Base-by-base conservation (phyloP, 2,329 filamentous ascomycete species). In the Corynespora cassiicola region DNA sequence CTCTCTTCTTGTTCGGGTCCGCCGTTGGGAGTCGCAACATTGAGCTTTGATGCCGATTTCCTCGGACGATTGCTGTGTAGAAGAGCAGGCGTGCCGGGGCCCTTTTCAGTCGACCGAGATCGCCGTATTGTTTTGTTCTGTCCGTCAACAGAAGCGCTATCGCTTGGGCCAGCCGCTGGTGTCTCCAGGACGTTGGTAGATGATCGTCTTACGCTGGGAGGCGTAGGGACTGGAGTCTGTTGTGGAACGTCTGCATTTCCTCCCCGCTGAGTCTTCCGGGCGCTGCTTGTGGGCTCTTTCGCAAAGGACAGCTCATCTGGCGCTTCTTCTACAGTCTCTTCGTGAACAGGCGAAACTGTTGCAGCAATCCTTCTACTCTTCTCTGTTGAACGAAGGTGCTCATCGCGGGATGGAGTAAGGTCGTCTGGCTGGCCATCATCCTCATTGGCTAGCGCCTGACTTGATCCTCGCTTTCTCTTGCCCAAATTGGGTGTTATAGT, bases 381-480 rank as follows among this genome's bases (percentile, higher is more conserved):
- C 33, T 64, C 61, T 4, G 61, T 34, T 2, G 63, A 62, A 31
- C 39, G 45, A 19, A 50, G 47, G 21, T 53, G 28, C n/a, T 61
- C 55, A 22, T 56, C 50, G 10, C 52, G 55, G 14, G 57, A 53
- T 18, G 63, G 63, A 28, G 61, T 66, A 16, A 69, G 51, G 31
- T 68, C 62, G 36, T 69, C 66, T 18, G 52, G 42, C 15, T 63
- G 55, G 11, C 35, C 54, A 20, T 61, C 50, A 9, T 50, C 52
- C 23, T 52, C 42, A 21, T 41, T 32, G 11, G 43, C 33, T 14
- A 47, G 40, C 25, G 52, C 50, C 9, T 36, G 26, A 16, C 48
- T 29, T 2, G 57, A 57, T 7, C 50, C 61, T 28, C 59, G 58
- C 56, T 66, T 68, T 42, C 59, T 54, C 54, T 66, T 67, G 14